Conservation (phyloP, 169 alveolate species). For the Plasmodium vinckei region DNA sequence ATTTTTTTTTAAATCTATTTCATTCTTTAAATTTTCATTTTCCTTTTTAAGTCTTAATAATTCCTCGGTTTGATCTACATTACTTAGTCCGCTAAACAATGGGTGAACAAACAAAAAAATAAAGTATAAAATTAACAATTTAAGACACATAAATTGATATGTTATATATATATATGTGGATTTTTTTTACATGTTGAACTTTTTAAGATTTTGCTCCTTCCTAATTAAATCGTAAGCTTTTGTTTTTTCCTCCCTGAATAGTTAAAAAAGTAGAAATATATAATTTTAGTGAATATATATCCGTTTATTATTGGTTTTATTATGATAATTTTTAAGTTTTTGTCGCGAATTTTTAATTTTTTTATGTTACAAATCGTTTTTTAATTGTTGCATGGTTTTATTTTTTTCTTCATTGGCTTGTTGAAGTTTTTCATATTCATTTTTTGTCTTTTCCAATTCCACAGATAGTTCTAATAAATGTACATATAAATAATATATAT, state of each 20-base stretch:
- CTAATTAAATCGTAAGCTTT: constrained; percentile 44
- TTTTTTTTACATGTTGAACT: constrained; percentile 63
- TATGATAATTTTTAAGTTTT: neutral
- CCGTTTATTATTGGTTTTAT: neutral
- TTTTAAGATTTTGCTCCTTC: constrained; percentile 54
- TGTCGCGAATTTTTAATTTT: neutral
- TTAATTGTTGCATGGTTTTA: constrained; percentile 60
- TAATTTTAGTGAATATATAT: neutral
- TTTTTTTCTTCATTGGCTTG: constrained; percentile 61
- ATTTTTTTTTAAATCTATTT: constrained; percentile 24
- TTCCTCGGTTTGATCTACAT: constrained; percentile 75
- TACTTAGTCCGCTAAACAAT: constrained; percentile 39
- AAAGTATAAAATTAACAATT: constrained; percentile 8
- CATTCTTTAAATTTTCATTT: constrained; percentile 55
- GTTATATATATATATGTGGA: neutral
- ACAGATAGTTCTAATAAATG: constrained; percentile 33
- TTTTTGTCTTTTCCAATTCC: constrained; percentile 31
- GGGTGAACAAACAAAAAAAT: neutral
- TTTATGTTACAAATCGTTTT: constrained; percentile 47
- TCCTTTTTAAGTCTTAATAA: constrained; percentile 71
- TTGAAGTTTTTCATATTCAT: constrained; percentile 43
- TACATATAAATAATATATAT: neutral
- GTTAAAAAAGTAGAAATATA: constrained; percentile 8
- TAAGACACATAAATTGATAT: constrained; percentile 13
- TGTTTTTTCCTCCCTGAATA: constrained; percentile 46